Conservation (phyloP, 2,329 filamentous ascomycete species). For the Aspergillus neoniger region DNA sequence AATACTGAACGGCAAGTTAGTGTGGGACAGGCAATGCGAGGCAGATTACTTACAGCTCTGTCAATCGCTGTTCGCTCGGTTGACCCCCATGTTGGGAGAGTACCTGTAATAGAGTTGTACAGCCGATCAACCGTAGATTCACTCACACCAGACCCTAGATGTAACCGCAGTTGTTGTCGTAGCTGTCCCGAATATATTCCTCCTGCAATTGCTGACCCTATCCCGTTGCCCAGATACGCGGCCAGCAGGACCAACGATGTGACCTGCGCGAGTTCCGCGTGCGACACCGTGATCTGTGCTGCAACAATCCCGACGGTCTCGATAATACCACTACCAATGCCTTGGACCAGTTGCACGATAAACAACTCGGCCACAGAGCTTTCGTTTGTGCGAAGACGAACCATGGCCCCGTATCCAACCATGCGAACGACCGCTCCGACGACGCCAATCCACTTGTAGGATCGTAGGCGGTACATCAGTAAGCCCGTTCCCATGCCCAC, state of each 20-base stretch:
- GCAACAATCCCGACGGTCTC: constrained; percentile 47
- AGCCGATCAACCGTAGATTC: constrained; percentile 39
- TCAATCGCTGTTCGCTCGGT: constrained; percentile 47
- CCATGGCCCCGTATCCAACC: constrained; percentile 55
- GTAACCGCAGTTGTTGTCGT: constrained; percentile 37
- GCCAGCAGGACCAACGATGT: constrained; percentile 50
- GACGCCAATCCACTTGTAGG: constrained; percentile 53
- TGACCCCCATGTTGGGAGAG: constrained; percentile 45
- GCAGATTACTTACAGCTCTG: constrained; percentile 32
- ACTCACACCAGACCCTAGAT: constrained; percentile 38
- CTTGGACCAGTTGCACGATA: constrained; percentile 52
- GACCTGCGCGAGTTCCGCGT: constrained; percentile 51
- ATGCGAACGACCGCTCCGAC: constrained; percentile 46
- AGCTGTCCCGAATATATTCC: constrained; percentile 55
- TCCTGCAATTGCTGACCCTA: constrained; percentile 48
- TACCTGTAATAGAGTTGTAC: constrained; percentile 50
- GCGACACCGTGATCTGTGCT: constrained; percentile 50
- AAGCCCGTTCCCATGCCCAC: constrained; percentile 44
- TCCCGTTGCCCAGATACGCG: constrained; percentile 42
- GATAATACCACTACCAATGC: constrained; percentile 51
- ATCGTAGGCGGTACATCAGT: constrained; percentile 46
- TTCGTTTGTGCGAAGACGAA: constrained; percentile 48
- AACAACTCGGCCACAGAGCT: constrained; percentile 52
- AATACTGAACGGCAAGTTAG: constrained; percentile 25
- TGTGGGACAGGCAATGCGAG: neutral